phyloP scores from a whole-genome alignment of 139 green algal genomes.

The Pleodorina starrii region DNA sequence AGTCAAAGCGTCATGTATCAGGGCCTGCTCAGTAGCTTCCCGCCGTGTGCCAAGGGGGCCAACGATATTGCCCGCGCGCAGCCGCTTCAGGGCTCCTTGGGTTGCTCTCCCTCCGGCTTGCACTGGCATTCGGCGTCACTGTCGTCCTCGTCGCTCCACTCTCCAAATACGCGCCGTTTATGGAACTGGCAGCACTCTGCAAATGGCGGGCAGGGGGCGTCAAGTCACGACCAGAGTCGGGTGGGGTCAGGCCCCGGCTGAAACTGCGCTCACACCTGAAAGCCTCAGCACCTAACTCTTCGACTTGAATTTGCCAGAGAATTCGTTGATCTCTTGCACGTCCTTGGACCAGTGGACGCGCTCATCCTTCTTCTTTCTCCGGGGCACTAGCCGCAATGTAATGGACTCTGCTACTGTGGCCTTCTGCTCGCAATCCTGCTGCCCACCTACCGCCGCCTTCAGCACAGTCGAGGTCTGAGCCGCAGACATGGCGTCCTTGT shows the following conservation, averaged over 20 bases:
- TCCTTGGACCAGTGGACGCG: slow-evolving; percentile 85
- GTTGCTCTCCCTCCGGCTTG: slow-evolving; percentile 35
- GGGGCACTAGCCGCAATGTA: slow-evolving; percentile 64
- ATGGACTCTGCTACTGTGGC: slow-evolving; percentile 61
- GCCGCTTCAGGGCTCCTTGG: slow-evolving; percentile 25
- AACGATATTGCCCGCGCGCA: background rate
- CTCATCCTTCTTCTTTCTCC: slow-evolving; percentile 74
- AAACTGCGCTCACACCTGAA: slow-evolving; percentile 13
- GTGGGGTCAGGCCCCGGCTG: too few relatives aligned
- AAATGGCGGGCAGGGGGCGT: background rate
- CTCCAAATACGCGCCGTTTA: slow-evolving; percentile 81
- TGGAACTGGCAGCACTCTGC: slow-evolving; percentile 95
- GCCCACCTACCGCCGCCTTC: slow-evolving; percentile 15
- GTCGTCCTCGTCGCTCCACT: slow-evolving; percentile 89
- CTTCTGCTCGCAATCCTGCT: slow-evolving; percentile 14
- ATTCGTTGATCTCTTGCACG: slow-evolving; percentile 83
- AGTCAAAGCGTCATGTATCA: background rate
- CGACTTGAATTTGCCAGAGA: slow-evolving; percentile 69
- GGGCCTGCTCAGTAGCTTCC: background rate
- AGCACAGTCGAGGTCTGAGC: slow-evolving; percentile 43
- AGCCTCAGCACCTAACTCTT: slow-evolving; percentile 29
- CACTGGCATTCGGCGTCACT: slow-evolving; percentile 74
- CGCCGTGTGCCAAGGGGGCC: background rate
- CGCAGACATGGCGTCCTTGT: slow-evolving; percentile 46
- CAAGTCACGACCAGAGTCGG: slow-evolving; percentile 24